Percentiles rank a stretch among this genome's conserved stretches.
Conservation (phyloP, 495 filamentous ascomycete species). For the Aspergillus olivimuriae region DNA sequence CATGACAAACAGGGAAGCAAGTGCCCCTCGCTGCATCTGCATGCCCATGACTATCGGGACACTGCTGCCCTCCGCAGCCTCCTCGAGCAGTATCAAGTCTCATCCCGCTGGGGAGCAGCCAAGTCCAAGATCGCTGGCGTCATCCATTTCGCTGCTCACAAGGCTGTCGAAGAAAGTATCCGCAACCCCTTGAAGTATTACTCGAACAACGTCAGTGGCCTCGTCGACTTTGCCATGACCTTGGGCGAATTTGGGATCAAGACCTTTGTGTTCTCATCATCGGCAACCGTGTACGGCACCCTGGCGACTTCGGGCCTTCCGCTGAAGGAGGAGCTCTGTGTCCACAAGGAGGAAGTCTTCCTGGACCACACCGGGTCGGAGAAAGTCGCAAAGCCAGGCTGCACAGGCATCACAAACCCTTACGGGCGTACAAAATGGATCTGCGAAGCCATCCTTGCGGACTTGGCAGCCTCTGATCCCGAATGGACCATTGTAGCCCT, state of each 20-base stretch:
- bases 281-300: constrained; percentile 59
- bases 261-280: constrained; percentile 62
- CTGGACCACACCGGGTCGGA: constrained; percentile 26
- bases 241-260: constrained; percentile 54
- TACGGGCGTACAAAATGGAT: constrained; percentile 65
- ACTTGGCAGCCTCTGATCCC: constrained; percentile 51
- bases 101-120: constrained; percentile 30
- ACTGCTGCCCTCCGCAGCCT: constrained; percentile 33
- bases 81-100: constrained; percentile 31
- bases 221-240: constrained; percentile 51
- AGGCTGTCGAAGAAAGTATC: constrained; percentile 50
- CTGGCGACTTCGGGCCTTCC: constrained; percentile 47
- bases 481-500: constrained; percentile 57
- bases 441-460: constrained; percentile 58
- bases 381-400: constrained; percentile 31
- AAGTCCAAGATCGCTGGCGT: constrained; percentile 52
- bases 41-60: constrained; percentile 53
- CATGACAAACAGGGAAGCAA: constrained; percentile 36
- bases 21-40: constrained; percentile 49
- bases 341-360: constrained; percentile 43
- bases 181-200: constrained; percentile 54
- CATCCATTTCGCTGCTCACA: constrained; percentile 60
- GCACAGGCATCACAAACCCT: constrained; percentile 54
- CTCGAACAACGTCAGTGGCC: constrained; percentile 57
- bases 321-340: constrained; percentile 53